Conservation (phyloP, 1,284 basidiomycete genomes). For the Rhodotorula mucilaginosa region DNA sequence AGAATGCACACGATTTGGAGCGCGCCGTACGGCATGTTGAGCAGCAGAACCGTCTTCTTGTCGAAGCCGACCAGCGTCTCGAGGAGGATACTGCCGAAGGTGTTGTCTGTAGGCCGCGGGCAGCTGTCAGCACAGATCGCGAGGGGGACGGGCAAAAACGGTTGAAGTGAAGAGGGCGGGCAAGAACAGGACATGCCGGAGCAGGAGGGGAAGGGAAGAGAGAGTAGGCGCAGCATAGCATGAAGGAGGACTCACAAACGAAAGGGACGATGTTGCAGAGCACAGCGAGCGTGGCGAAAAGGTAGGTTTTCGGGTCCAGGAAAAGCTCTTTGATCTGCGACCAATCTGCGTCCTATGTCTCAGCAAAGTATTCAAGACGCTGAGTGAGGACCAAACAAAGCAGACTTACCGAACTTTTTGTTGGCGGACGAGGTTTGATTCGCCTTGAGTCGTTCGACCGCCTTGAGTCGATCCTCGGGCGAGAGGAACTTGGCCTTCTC, state of each 20-base stretch:
- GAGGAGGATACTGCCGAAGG: constrained; percentile 47
- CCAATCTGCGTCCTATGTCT: constrained; percentile 37
- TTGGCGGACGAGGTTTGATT: constrained; percentile 50
- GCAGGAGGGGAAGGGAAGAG: no score
- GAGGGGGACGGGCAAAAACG: no score
- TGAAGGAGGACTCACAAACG: background rate
- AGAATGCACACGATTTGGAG: constrained; percentile 48
- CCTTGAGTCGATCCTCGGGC: constrained; percentile 49
- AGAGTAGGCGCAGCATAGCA: no score
- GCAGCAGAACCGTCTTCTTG: constrained; percentile 45
- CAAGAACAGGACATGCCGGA: no score
- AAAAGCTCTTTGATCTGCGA: constrained; percentile 49
- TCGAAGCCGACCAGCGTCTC: constrained; percentile 47
- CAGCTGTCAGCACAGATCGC: no score
- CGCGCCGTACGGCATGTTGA: constrained; percentile 51
- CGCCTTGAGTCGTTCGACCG: constrained; percentile 51
- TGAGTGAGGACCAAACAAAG: background rate
- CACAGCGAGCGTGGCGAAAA: constrained; percentile 46
- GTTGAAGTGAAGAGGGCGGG: no score
- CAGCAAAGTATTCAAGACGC: no score
- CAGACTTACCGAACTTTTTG: background rate
- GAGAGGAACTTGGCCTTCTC: constrained; percentile 49
- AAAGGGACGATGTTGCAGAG: constrained; percentile 31
- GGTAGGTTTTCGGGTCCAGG: constrained; percentile 49
- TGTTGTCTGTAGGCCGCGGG: constrained; percentile 18